A percentile compares a stretch with the other conserved stretches of the same genome.
Evolutionary conservation across 345 rosid genomes (phyloP).

Genomic region (Lagerstroemia speciosa): DNA sequence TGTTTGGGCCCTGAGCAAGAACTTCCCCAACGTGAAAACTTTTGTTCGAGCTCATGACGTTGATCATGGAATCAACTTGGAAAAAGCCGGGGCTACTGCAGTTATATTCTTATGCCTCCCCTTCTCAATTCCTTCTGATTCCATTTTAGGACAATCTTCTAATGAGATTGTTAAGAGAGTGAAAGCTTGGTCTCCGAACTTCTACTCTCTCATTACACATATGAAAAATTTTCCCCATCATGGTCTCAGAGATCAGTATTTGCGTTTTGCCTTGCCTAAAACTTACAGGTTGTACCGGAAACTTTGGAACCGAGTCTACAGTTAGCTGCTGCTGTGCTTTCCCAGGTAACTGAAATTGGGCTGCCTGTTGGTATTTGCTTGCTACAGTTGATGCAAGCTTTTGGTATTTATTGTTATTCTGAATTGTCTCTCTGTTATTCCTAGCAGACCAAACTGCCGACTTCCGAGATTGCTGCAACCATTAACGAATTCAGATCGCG

Average conservation of each 20-base stretch:
- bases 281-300: slow-evolving; percentile 85
- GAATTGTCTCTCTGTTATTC: not conserved
- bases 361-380: not conserved
- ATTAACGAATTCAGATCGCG: slow-evolving; percentile 91
- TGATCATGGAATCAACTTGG: slow-evolving; percentile 90
- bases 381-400: not conserved
- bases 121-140: slow-evolving; percentile 6
- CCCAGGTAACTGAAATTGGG: slow-evolving; percentile 45
- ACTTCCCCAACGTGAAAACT: slow-evolving; percentile 92
- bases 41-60: slow-evolving; percentile 97
- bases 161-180: too few relatives aligned
- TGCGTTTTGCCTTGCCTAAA: slow-evolving; percentile 4
- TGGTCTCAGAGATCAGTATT: not conserved
- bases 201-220: not conserved
- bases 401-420: not conserved
- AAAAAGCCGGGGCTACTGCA: slow-evolving; percentile 95
- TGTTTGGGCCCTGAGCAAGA: slow-evolving; percentile 98
- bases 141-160: not conserved
- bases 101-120: slow-evolving; percentile 33
- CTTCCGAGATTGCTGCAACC: slow-evolving; percentile 78
- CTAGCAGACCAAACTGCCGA: slow-evolving; percentile 77
- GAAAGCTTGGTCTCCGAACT: not conserved
- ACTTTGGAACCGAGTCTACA: slow-evolving; percentile 96
- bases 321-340: slow-evolving; percentile 98
- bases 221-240: not conserved